Conservation (phyloP, 495 filamentous ascomycete species). For the Penicillium pancosmium region DNA sequence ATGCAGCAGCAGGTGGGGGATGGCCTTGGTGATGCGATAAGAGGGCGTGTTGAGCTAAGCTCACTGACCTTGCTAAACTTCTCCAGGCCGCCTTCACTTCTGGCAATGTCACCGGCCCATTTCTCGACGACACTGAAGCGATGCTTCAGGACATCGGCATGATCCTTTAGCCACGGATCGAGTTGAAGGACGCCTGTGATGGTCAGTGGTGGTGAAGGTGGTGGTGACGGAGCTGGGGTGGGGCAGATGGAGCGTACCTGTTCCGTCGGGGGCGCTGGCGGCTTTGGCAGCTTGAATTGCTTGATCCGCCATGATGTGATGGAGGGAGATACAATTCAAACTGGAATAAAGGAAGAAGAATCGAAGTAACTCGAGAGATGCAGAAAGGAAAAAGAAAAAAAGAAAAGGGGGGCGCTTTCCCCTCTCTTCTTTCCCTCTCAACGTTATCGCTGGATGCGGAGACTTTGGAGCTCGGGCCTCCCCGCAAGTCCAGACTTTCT, state of each 20-base stretch:
- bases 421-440: neutral
- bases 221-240: neutral
- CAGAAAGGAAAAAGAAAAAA: constrained; percentile 1
- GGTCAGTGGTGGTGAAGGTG: neutral
- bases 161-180: constrained; percentile 89
- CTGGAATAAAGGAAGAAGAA: neutral
- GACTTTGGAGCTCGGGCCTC: constrained; percentile 21
- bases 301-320: constrained; percentile 2
- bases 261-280: constrained; percentile 21
- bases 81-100: constrained; percentile 85
- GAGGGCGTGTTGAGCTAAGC: neutral
- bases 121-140: constrained; percentile 80
- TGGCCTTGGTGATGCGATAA: neutral
- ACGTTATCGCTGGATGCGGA: constrained; percentile 10
- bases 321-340: neutral
- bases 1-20: neutral
- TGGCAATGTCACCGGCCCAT: constrained; percentile 83
- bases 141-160: constrained; percentile 72
- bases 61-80: constrained; percentile 80
- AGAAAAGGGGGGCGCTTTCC: neutral
- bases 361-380: constrained; percentile 1
- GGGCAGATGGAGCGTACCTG: constrained; percentile 17
- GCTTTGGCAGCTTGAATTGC: constrained; percentile 5
- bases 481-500: constrained; percentile 8
- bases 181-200: constrained; percentile 76